Evolutionary conservation across 805 yeast genomes (phyloP).

Genomic region (Myxozyma geophila): DNA sequence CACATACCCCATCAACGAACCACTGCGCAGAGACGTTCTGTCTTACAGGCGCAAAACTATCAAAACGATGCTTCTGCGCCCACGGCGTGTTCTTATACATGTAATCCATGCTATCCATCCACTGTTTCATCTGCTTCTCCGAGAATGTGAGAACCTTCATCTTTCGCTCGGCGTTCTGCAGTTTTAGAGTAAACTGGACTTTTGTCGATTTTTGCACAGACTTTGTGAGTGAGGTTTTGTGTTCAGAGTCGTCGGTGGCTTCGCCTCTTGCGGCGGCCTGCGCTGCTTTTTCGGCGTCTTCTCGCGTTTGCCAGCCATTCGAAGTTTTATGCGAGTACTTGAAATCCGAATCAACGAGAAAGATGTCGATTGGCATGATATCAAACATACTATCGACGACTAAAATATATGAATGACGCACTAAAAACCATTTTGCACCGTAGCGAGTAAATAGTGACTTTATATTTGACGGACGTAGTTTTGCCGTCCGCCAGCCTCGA

Average conservation of each 20-base stretch:
- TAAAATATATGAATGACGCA: constrained; percentile 81
- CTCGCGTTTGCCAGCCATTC: constrained; percentile 19
- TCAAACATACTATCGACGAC: constrained; percentile 85
- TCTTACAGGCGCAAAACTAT: constrained; percentile 91
- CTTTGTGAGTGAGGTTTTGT: constrained; percentile 1
- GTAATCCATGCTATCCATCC: constrained; percentile 73
- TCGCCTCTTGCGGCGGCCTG: constrained; percentile 25
- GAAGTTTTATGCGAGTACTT: constrained; percentile 50
- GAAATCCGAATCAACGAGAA: constrained; percentile 81
- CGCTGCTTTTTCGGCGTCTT: constrained; percentile 7
- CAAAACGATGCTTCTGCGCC: constrained; percentile 76
- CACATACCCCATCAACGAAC: constrained; percentile 78
- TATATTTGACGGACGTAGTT: constrained; percentile 75
- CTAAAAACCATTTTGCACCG: constrained; percentile 87
- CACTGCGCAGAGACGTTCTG: constrained; percentile 87
- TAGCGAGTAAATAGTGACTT: constrained; percentile 89
- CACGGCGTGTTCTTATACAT: constrained; percentile 74
- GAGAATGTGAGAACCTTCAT: constrained; percentile 73
- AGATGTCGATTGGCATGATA: constrained; percentile 88
- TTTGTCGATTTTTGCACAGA: constrained; percentile 36
- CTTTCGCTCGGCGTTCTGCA: constrained; percentile 80
- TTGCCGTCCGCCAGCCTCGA: constrained; percentile 96
- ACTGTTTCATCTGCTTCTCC: constrained; percentile 63
- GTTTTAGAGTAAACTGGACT: constrained; percentile 39
- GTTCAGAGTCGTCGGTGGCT: constrained; percentile 9